Conservation (phyloP, 805 yeast genomes). For the Spathaspora boniae region DNA sequence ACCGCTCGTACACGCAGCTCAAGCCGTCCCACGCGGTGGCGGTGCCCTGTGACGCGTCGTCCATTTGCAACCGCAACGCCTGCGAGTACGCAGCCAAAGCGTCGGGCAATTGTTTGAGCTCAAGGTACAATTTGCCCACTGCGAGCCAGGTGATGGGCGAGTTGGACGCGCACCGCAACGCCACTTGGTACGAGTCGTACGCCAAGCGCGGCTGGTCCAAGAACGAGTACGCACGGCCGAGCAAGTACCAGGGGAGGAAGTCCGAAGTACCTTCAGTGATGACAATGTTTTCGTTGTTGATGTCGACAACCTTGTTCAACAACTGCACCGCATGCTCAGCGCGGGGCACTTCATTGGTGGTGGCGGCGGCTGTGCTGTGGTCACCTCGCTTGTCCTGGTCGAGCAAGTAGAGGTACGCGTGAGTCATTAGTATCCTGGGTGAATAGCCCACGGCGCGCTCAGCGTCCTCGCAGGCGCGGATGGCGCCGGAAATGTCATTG, state of each 20-base stretch:
- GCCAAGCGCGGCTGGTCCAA: conserved; percentile 47
- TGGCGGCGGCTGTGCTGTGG: too few relatives aligned
- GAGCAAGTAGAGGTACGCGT: conserved; percentile 46
- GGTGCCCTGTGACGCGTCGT: conserved; percentile 43
- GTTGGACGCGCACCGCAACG: conserved; percentile 48
- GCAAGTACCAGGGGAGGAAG: conserved; percentile 55
- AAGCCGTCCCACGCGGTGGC: conserved; percentile 68
- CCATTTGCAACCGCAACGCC: conserved; percentile 51
- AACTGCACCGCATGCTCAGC: conserved; percentile 34
- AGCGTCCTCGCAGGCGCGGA: conserved; percentile 48
- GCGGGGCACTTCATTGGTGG: conserved; percentile 22
- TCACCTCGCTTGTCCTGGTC: too few relatives aligned
- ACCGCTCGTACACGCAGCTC: conserved; percentile 58
- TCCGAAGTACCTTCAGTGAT: conserved; percentile 35
- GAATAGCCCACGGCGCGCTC: conserved; percentile 42
- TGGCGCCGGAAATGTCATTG: conserved; percentile 47
- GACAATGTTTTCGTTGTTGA: conserved; percentile 25
- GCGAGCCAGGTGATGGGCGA: conserved; percentile 66
- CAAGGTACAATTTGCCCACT: conserved; percentile 58
- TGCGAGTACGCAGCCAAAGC: conserved; percentile 67
- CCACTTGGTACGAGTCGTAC: conserved; percentile 53
- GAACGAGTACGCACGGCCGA: conserved; percentile 51
- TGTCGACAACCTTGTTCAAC: conserved; percentile 28
- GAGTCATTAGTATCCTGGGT: conserved; percentile 43
- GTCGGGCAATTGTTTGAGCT: conserved; percentile 58